Evolutionary conservation across 1,284 basidiomycete species (phyloP).

Genomic region (Lentinula novae-zelandiae): DNA sequence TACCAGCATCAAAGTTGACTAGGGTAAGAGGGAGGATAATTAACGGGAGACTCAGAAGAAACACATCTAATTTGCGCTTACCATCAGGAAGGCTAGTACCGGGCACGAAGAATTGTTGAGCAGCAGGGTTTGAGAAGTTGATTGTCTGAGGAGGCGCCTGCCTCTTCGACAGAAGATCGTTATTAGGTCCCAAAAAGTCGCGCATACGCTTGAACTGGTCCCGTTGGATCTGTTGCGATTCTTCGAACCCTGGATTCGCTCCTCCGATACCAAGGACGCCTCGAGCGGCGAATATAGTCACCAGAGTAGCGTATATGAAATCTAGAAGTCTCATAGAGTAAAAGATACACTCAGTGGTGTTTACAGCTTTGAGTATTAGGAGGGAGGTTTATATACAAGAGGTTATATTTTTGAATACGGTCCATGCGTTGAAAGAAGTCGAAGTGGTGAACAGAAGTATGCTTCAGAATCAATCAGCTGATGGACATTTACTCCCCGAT

Average conservation of each 20-base stretch:
- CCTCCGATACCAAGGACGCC: constrained; percentile 19
- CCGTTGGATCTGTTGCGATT: constrained; percentile 42
- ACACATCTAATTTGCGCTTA: constrained; percentile 24
- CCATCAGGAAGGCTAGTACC: constrained; percentile 59
- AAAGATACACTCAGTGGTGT: background rate
- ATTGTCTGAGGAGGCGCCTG: constrained; percentile 35
- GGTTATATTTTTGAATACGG: constrained; percentile 6
- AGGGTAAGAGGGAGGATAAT: background rate
- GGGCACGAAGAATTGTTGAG: constrained; percentile 61
- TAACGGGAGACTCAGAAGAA: background rate
- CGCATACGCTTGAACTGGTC: constrained; percentile 42
- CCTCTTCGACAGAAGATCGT: constrained; percentile 20
- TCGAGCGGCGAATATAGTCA: background rate
- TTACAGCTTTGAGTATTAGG: background rate
- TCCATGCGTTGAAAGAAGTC: constrained; percentile 6
- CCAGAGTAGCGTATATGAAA: background rate
- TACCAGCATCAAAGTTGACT: constrained; percentile 55
- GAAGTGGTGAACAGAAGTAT: background rate
- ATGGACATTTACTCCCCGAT: background rate
- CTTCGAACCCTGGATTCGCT: constrained; percentile 39
- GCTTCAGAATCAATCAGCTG: constrained; percentile 1
- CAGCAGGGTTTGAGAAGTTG: constrained; percentile 60
- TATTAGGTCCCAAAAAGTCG: constrained; percentile 37
- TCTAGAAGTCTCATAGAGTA: background rate
- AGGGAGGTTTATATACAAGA: background rate